Percentiles rank a stretch among this genome's conserved stretches.
Conservation (phyloP, 1,139 yeast species). For the Kodamaea derodonti region DNA sequence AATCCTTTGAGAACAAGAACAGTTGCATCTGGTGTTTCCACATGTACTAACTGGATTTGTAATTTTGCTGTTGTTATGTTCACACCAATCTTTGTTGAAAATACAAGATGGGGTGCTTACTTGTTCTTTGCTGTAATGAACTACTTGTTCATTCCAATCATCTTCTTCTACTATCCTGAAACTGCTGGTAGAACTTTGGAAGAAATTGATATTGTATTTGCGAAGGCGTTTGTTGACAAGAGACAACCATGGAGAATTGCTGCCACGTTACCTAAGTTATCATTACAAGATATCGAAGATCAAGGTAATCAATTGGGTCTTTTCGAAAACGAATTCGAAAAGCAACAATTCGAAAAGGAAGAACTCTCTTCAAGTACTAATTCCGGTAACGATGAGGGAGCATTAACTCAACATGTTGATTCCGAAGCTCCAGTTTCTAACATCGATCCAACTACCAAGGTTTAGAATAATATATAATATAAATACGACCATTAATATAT, state of each 20-base stretch:
- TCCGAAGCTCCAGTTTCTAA: conserved; percentile 4
- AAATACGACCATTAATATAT: too few relatives aligned
- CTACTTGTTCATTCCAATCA: conserved; percentile 23
- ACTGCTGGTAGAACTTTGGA: conserved; percentile 30
- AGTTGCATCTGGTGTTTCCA: conserved; percentile 47
- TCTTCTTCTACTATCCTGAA: conserved; percentile 30
- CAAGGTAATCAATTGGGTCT: conserved; percentile 48
- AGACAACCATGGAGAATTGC: conserved; percentile 51
- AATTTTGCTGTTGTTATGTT: conserved; percentile 52
- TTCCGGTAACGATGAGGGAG: conserved; percentile 15
- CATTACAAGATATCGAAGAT: conserved; percentile 42
- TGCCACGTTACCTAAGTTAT: conserved; percentile 45
- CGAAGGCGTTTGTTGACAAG: conserved; percentile 45
- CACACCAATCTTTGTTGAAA: conserved; percentile 47
- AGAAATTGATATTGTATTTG: conserved; percentile 42
- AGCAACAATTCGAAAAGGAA: conserved; percentile 28
- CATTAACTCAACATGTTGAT: not conserved
- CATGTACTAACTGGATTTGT: conserved; percentile 48
- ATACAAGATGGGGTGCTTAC: conserved; percentile 44
- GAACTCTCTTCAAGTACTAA: conserved; percentile 22
- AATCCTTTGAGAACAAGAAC: conserved; percentile 62
- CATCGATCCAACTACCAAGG: conserved; percentile 9
- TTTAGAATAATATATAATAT: too few relatives aligned
- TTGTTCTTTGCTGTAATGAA: conserved; percentile 24
- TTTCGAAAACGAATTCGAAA: conserved; percentile 36